Evolutionary conservation across 164 flowering plant species (phyloP), one percentile per base, ranked within the genome.

Genomic region (Kalanchoe fedtschenkoi): DNA sequence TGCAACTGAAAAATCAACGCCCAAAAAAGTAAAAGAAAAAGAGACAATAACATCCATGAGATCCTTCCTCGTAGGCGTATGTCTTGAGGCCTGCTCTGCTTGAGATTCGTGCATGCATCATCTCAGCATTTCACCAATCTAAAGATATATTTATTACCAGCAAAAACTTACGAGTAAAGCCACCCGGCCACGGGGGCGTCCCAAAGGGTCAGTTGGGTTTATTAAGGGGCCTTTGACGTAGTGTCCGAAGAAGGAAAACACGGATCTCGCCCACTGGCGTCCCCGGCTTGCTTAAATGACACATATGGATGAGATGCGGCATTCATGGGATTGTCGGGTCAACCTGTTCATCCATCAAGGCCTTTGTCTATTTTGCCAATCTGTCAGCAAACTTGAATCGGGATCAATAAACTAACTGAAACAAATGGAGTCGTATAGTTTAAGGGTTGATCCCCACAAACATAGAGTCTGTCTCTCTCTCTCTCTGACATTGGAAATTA

Each of bases 371-470:
- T 15, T 15, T 37, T 37, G 11, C 39, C 11, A 37, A 37, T 5
- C 11, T 37, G 21, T 44, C 6, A 42, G 21, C 24, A 51, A 51
- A 51, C 6, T 5, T 29, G 28, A n/a, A 24, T 51, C 3, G 56
- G 56, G 56, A 51, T 51, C 32, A 51, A 26, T 51, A 51, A 51
- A 51, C 32, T 24, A 51, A 26, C 6, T 1, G 8, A 5, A 22
- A 37, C 13, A 5, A 29, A 1, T 17, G 30, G 43, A 51, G 14
- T 15, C 13, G 32, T 51, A 32, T 13, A 3, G 56, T 22, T 47
- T n/a, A n/a, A n/a, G n/a, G n/a, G 55, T 51, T 22, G 26, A 51
- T 51, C 56, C 56, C 56, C 32, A 51, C 26, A 24, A 51, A 51
- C 17, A 24, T 9, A 6, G 3, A 4, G 15, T 0, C 5, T 44